Evolutionary conservation across 2,329 filamentous ascomycete species (phyloP), one percentile per base, ranked within the genome.

Genomic region (Chrysoporthe austroafricana): DNA sequence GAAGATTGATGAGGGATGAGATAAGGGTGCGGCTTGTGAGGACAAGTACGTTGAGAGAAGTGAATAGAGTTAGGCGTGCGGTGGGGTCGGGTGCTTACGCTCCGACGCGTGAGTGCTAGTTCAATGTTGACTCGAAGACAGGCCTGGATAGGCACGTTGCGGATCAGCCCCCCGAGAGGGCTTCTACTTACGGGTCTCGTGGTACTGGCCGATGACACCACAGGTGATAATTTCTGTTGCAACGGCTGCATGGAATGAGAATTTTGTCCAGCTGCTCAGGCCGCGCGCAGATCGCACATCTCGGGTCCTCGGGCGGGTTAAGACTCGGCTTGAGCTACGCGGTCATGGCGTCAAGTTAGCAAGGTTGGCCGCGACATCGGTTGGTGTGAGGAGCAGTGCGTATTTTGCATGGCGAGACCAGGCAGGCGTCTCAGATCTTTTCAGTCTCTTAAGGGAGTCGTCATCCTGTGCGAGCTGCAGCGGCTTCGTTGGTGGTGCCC

Each of bases 351-450:
- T 63, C 42, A 21, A 58, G 42, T 70, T 66, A 70, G 68, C 66
- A 60, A 50, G 21, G 36, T 44, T 34, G n/a, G 16, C 39, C 21
- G 34, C 11, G n/a, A 39, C 43, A 52, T 48, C 59, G 58, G 65
- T 43, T 64, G 18, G 54, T 34, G n/a, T 46, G 58, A 32, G 60
- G 54, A 63, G 64, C 56, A 66, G 58, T 61, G 39, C 21, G 43
- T 48, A 67, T 71, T 69, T 70, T 73, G 69, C 63, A 63, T 62
- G 71, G 66, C 68, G 36, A 8, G 56, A 43, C 50, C 43, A 43
- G 64, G 65, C 68, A 73, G 73, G 69, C 75, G 82, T 82, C 84
- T 92, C 90, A 91, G 90, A 85, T 91, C 89, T 92, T 91, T 91
- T 91, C 88, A 91, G 88, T 91, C 86, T 78, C 59, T 78, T 67